Evolutionary conservation across 2,329 filamentous ascomycete genomes (phyloP).

Genomic region (Cytospora schulzeri): DNA sequence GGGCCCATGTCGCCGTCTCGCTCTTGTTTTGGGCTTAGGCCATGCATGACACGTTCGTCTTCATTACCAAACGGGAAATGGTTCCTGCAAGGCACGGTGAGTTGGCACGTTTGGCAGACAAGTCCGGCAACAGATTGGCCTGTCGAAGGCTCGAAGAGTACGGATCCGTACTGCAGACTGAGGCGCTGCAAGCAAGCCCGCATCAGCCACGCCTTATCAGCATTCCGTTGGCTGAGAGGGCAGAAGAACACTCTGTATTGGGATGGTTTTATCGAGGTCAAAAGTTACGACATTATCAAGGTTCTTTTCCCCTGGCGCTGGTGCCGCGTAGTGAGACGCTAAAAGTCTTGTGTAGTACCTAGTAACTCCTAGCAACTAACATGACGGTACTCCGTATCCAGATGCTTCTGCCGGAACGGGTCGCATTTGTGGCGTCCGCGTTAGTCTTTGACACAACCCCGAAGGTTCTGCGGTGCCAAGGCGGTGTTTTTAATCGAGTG

Average conservation of each 20-base stretch:
- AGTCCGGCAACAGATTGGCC: neutral
- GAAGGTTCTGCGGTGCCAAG: neutral
- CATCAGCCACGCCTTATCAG: neutral
- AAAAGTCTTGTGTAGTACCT: neutral
- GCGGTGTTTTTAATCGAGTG: neutral
- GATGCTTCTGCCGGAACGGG: conserved; percentile 20
- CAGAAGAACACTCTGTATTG: no score
- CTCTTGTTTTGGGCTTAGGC: conserved; percentile 9
- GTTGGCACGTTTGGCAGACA: conserved; percentile 5
- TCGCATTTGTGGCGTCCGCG: conserved; percentile 13
- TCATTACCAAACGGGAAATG: conserved; percentile 7
- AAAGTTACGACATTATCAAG: neutral
- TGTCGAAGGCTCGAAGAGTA: neutral
- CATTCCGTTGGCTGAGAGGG: neutral
- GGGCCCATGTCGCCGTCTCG: conserved; percentile 7
- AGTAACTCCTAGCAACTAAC: neutral
- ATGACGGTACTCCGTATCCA: conserved; percentile 8
- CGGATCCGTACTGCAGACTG: neutral
- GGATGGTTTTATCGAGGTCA: neutral
- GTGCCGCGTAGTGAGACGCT: conserved; percentile 18
- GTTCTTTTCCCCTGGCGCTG: conserved; percentile 14
- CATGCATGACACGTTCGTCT: conserved; percentile 15
- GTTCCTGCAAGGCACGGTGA: conserved; percentile 21
- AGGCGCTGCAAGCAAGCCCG: neutral
- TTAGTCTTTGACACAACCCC: neutral